phyloP scores from a whole-genome alignment of 2,329 filamentous ascomycete species.

The Colletotrichum neosansevieriae region DNA sequence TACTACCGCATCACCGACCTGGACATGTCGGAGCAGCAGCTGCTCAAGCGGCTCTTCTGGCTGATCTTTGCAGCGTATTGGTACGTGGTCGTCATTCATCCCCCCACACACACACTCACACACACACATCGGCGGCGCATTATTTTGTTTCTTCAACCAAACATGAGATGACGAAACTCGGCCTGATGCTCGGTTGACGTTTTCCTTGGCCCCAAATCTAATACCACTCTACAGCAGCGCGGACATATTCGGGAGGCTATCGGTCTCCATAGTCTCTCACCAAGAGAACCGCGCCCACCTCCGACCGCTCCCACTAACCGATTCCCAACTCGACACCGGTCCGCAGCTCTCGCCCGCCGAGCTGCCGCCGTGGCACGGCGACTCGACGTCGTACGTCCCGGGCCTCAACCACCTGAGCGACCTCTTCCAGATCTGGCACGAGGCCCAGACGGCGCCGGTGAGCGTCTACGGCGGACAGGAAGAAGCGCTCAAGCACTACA shows the following conservation, averaged over 20 bases:
- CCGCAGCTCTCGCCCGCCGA: slow-evolving; percentile 30
- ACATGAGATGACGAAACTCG: background rate
- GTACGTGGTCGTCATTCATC: slow-evolving; percentile 5
- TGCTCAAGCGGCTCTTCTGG: slow-evolving; percentile 51
- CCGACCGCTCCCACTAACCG: slow-evolving; percentile 45
- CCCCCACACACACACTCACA: too few relatives aligned
- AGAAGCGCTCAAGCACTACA: slow-evolving; percentile 29
- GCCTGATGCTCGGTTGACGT: background rate
- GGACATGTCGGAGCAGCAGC: slow-evolving; percentile 46
- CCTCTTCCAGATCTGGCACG: slow-evolving; percentile 51
- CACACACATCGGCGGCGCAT: background rate
- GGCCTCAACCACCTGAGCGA: slow-evolving; percentile 50
- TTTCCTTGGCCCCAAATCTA: background rate
- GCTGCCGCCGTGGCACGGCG: slow-evolving; percentile 48
- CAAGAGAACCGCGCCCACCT: slow-evolving; percentile 44
- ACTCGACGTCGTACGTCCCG: slow-evolving; percentile 48
- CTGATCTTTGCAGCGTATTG: slow-evolving; percentile 46
- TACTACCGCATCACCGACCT: slow-evolving; percentile 45
- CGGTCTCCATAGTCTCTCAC: slow-evolving; percentile 45
- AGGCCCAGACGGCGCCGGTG: slow-evolving; percentile 42
- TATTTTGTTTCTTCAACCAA: background rate
- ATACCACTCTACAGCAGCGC: slow-evolving; percentile 43
- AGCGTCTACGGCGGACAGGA: slow-evolving; percentile 31
- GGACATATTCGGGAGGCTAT: slow-evolving; percentile 47
- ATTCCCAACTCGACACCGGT: slow-evolving; percentile 47